Percentiles rank a stretch among this genome's conserved stretches.
These are phyloP conservation scores for Melanomma pulvis-pyrius DNA, from an alignment of 495 filamentous ascomycete species.

Conservation along the genomic window DNA sequence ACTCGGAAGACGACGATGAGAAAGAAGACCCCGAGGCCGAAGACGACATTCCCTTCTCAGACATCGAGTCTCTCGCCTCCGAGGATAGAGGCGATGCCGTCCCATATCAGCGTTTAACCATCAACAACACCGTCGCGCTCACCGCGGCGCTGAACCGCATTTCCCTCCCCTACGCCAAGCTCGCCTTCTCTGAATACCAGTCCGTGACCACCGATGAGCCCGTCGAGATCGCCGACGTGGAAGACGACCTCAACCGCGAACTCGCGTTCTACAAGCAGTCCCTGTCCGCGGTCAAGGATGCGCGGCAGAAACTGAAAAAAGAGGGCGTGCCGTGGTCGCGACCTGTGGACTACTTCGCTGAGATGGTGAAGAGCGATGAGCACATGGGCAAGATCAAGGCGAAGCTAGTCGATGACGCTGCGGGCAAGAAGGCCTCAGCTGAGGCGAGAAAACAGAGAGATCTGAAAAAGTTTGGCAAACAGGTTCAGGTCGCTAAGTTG, in stretches of 20 bases:
- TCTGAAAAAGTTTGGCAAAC: slow-evolving; percentile 98
- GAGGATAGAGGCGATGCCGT: slow-evolving; percentile 84
- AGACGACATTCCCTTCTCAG: slow-evolving; percentile 80
- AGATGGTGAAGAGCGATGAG: slow-evolving; percentile 98
- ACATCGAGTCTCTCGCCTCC: slow-evolving; percentile 73
- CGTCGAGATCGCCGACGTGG: slow-evolving; percentile 65
- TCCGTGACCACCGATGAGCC: slow-evolving; percentile 58
- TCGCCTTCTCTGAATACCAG: slow-evolving; percentile 69
- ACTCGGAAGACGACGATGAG: slow-evolving; percentile 41
- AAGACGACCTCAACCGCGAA: slow-evolving; percentile 88
- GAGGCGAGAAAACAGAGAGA: slow-evolving; percentile 92
- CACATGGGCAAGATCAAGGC: slow-evolving; percentile 96
- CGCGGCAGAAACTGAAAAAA: slow-evolving; percentile 71
- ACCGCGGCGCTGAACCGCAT: slow-evolving; percentile 58
- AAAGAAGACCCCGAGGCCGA: slow-evolving; percentile 54
- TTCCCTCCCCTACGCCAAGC: slow-evolving; percentile 59
- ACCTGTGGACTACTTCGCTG: slow-evolving; percentile 93
- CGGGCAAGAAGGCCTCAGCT: slow-evolving; percentile 84
- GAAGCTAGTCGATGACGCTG: slow-evolving; percentile 90
- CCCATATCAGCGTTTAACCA: slow-evolving; percentile 89
- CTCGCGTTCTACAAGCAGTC: slow-evolving; percentile 92
- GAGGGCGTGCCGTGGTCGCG: slow-evolving; percentile 84
- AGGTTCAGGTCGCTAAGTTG: slow-evolving; percentile 94
- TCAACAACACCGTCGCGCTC: slow-evolving; percentile 93
- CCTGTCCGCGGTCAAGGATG: slow-evolving; percentile 73